Evolutionary conservation across 2,329 filamentous ascomycete genomes (phyloP).

Genomic region (Penicillium sp.): DNA sequence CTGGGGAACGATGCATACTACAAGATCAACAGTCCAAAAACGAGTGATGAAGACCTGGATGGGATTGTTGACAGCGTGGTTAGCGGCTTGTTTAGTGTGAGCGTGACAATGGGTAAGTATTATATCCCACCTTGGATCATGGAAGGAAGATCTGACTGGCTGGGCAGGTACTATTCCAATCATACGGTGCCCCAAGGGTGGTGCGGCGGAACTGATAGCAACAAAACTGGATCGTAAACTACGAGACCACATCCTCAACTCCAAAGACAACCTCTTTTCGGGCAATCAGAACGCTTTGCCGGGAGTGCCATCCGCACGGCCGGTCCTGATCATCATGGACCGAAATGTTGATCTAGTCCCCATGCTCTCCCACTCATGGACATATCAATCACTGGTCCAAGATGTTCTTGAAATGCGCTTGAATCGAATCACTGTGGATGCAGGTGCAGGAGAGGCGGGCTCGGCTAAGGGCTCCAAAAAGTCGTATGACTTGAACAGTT

Average conservation of each 20-base stretch:
- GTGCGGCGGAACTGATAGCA: constrained; percentile 86
- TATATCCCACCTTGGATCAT: neutral
- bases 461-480: constrained; percentile 71
- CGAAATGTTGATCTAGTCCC: constrained; percentile 91
- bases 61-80: constrained; percentile 82
- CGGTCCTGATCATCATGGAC: constrained; percentile 86
- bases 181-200: constrained; percentile 85
- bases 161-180: constrained; percentile 74
- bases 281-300: constrained; percentile 51
- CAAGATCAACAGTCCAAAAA: constrained; percentile 88
- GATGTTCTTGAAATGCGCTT: constrained; percentile 71
- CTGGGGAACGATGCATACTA: constrained; percentile 91
- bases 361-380: constrained; percentile 97
- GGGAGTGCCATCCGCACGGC: constrained; percentile 63
- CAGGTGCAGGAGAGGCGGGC: constrained; percentile 66
- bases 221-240: constrained; percentile 91
- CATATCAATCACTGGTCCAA: constrained; percentile 74
- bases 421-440: constrained; percentile 89
- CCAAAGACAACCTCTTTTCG: constrained; percentile 94
- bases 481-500: constrained; percentile 77
- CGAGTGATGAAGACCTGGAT: constrained; percentile 82
- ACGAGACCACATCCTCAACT: constrained; percentile 91
- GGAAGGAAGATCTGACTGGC: constrained; percentile 5
- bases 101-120: constrained; percentile 83
- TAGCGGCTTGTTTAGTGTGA: constrained; percentile 91